phyloP scores from a whole-genome alignment of 305 asterid species.

The Salvia sclarea region DNA sequence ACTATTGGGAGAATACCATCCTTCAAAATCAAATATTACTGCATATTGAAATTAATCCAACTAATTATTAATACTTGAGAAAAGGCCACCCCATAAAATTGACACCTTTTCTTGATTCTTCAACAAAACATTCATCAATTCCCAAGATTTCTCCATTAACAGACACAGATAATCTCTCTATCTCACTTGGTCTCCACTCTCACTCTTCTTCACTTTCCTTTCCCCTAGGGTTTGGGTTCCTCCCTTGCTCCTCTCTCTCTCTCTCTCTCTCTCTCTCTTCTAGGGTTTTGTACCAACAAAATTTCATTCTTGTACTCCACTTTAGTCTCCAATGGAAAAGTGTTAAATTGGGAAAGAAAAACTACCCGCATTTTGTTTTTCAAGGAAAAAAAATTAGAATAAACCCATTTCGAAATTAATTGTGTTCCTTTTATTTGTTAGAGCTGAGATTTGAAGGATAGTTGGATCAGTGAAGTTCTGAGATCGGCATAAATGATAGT shows the following conservation, averaged over 20 bases:
- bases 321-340: slow-evolving; percentile 32
- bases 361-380: slow-evolving; percentile 36
- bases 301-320: slow-evolving; percentile 31
- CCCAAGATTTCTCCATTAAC: slow-evolving; percentile 49
- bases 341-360: slow-evolving; percentile 21
- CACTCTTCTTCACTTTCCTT: slow-evolving; percentile 40
- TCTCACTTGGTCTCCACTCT: slow-evolving; percentile 38
- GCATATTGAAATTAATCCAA: slow-evolving; percentile 9
- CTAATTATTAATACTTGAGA: slow-evolving; percentile 20
- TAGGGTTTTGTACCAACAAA: slow-evolving; percentile 64
- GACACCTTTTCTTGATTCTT: slow-evolving; percentile 42
- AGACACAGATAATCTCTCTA: slow-evolving; percentile 29
- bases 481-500: slow-evolving; percentile 44
- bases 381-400: slow-evolving; percentile 18
- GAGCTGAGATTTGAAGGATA: slow-evolving; percentile 37
- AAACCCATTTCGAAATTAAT: slow-evolving; percentile 26
- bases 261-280: no score
- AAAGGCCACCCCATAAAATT: slow-evolving; percentile 24
- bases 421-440: neutral
- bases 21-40: neutral
- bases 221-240: slow-evolving; percentile 49
- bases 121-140: slow-evolving; percentile 59
- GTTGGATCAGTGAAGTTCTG: slow-evolving; percentile 38
- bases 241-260: slow-evolving; percentile 29
- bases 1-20: neutral